These are phyloP conservation scores for Metschnikowia gelsemii DNA, from an alignment of 805 yeast genomes.

Conservation along the genomic window DNA sequence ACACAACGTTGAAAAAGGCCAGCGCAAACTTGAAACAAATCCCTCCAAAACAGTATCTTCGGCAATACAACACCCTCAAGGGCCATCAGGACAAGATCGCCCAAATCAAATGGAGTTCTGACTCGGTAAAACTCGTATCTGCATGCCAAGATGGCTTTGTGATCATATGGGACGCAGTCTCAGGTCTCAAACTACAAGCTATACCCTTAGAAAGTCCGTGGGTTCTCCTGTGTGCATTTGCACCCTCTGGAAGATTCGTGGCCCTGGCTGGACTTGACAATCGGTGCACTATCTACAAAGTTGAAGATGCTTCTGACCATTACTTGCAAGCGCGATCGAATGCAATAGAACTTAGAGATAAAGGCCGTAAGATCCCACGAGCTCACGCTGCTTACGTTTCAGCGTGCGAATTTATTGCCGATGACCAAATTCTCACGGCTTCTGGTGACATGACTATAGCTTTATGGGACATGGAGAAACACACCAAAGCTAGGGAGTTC, in stretches of 20 bases:
- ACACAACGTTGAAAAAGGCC: slow-evolving; percentile 45
- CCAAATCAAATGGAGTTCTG: slow-evolving; percentile 65
- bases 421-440: slow-evolving; percentile 58
- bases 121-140: slow-evolving; percentile 59
- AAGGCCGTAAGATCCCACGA: slow-evolving; percentile 25
- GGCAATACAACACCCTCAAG: slow-evolving; percentile 38
- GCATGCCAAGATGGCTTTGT: slow-evolving; percentile 87
- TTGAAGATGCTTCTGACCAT: slow-evolving; percentile 10
- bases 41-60: slow-evolving; percentile 28
- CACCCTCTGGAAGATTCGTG: slow-evolving; percentile 62
- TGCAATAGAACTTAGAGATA: slow-evolving; percentile 15
- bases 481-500: slow-evolving; percentile 52
- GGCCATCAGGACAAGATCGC: slow-evolving; percentile 78
- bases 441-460: slow-evolving; percentile 82
- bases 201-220: slow-evolving; percentile 73
- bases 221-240: slow-evolving; percentile 72
- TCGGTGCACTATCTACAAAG: slow-evolving; percentile 65
- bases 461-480: slow-evolving; percentile 74
- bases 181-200: slow-evolving; percentile 69
- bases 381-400: slow-evolving; percentile 85
- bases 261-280: slow-evolving; percentile 87
- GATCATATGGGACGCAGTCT: slow-evolving; percentile 76
- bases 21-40: slow-evolving; percentile 34
- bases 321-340: slow-evolving; percentile 3
- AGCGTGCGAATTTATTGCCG: slow-evolving; percentile 64